Conservation (phyloP, 164 flowering plant species). For the Sextonia rubra region DNA sequence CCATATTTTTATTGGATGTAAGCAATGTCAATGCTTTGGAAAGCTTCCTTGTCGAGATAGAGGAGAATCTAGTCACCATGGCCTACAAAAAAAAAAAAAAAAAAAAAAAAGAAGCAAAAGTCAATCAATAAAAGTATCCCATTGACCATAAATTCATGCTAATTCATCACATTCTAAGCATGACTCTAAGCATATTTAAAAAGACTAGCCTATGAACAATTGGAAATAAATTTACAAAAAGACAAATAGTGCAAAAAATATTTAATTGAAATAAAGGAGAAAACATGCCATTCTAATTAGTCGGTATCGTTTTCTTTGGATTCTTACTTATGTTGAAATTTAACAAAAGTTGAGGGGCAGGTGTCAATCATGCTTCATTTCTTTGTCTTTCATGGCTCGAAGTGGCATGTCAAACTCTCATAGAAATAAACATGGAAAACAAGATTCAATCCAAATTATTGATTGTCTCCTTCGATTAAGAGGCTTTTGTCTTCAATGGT, state of each 20-base stretch:
- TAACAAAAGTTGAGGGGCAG: background rate
- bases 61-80: slow-evolving; percentile 73
- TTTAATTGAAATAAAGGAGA: too few species aligned
- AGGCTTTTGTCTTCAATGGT: background rate
- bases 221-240: background rate
- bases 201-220: background rate
- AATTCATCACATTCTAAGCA: background rate
- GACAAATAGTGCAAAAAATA: too few species aligned
- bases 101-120: slow-evolving; percentile 6
- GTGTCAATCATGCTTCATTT: background rate
- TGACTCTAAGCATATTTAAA: background rate
- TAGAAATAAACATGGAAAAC: background rate
- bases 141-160: background rate
- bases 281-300: background rate
- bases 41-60: slow-evolving; percentile 84
- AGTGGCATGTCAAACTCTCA: background rate
- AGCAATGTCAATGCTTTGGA: slow-evolving; percentile 68
- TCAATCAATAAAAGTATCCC: too few species aligned
- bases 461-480: background rate
- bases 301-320: background rate
- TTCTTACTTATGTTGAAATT: background rate
- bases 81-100: slow-evolving; percentile 56
- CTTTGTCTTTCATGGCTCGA: background rate
- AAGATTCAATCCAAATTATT: background rate
- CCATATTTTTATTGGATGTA: slow-evolving; percentile 65